Base-by-base conservation (phyloP, 352 stramenopile genomes). In the Stephanocyclus meneghinianus region DNA sequence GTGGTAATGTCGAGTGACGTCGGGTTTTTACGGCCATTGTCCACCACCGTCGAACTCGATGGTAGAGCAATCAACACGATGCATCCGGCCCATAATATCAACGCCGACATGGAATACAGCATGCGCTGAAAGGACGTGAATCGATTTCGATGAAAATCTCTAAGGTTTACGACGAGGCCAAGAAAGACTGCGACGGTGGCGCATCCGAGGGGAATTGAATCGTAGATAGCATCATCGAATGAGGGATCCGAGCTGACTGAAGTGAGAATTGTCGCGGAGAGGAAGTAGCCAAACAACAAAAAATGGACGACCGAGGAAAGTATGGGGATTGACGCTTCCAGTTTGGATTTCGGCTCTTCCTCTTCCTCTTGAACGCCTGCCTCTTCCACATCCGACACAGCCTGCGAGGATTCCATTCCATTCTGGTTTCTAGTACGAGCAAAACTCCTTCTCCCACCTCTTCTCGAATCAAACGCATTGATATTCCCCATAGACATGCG, bases 61-160 rank as follows among this genome's bases (percentile, higher is more conserved):
- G 72, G 78, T 37, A 76, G 51, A 26, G 69, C 45, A 45, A 85
- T 53, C 16, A 77, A 40, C 44, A 86, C 71, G 44, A 86, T 76
- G 53, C 79, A 86, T 32, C 79, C 79, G n/a, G 76, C 21, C 53
- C 78, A 51, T 35, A 76, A 64, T 44, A 86, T 79, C 18, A 82
- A 32, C 3, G 79, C 64, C 29, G 68, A 71, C 29, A 79, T 68
- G 51, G 67, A 76, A 74, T 81, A 79, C 0, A 79, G 55, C 16
- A 73, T 59, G 40, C 74, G 55, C 18, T 84, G 75, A 30, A 77
- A 10, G 16, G 61, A 78, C n/a, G 30, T 66, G 50, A 87, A 78
- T 37, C 75, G 50, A 32, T 70, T 62, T 30, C 75, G 57, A 40
- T 71, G 37, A 71, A 76, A 81, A 71, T 87, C 80, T 32, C 76